Evolutionary conservation across 2,329 filamentous ascomycete species (phyloP).

Genomic region (Beauveria medogensis): DNA sequence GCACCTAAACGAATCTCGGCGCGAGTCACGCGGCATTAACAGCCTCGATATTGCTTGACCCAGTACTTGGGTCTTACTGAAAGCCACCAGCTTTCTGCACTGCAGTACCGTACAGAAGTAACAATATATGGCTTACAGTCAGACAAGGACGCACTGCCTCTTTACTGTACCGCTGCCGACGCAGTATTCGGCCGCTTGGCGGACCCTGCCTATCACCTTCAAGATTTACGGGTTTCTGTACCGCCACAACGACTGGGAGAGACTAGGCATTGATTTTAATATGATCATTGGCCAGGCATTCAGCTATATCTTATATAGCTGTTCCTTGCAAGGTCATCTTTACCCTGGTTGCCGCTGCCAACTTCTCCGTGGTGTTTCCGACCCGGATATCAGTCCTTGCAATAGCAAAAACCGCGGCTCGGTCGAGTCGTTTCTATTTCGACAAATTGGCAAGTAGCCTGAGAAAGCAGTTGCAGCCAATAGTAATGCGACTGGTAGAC

Average conservation of each 20-base stretch:
- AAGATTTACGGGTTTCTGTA: too few relatives aligned
- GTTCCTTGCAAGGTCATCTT: neutral
- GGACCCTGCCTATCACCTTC: neutral
- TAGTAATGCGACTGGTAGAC: neutral
- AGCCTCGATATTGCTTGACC: neutral
- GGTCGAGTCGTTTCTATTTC: neutral
- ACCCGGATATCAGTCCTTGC: neutral
- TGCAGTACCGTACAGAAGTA: neutral
- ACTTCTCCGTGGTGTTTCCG: constrained; percentile 4
- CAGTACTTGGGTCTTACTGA: neutral
- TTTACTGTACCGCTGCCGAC: neutral
- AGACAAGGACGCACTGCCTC: neutral
- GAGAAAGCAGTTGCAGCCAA: too few relatives aligned
- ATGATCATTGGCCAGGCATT: too few relatives aligned
- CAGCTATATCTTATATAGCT: too few relatives aligned
- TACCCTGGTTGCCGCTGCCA: neutral
- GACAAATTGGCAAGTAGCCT: neutral
- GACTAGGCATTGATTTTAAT: too few relatives aligned
- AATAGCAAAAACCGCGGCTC: neutral
- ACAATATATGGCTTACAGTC: neutral
- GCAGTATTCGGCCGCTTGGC: constrained; percentile 1
- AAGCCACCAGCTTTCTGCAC: neutral
- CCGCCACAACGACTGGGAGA: too few relatives aligned
- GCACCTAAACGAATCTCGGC: neutral
- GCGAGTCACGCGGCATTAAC: neutral